Conservation (phyloP, 1,139 yeast genomes). For the Yamadazyma jaroonii region DNA sequence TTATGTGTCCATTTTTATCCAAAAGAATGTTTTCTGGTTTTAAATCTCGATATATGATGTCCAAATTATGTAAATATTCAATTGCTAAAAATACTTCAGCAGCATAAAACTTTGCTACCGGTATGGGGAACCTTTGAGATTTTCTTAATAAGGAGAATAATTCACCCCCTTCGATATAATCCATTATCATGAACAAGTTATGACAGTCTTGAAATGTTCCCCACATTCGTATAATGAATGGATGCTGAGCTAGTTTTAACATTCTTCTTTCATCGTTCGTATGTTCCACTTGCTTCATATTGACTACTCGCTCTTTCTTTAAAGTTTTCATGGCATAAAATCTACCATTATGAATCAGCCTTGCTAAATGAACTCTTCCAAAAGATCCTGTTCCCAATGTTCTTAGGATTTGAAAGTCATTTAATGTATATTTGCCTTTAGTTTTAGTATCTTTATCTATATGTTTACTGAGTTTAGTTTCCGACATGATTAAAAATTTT, state of each 20-base stretch:
- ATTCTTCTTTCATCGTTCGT: slow-evolving; percentile 61
- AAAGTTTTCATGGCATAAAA: slow-evolving; percentile 60
- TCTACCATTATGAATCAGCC: slow-evolving; percentile 58
- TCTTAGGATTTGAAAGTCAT: slow-evolving; percentile 52
- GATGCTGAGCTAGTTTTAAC: slow-evolving; percentile 55
- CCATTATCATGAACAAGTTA: slow-evolving; percentile 61
- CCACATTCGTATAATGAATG: slow-evolving; percentile 63
- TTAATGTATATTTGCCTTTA: slow-evolving; percentile 54
- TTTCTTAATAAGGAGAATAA: slow-evolving; percentile 53
- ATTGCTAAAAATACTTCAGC: slow-evolving; percentile 59
- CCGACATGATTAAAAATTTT: slow-evolving; percentile 6
- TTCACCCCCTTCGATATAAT: slow-evolving; percentile 64
- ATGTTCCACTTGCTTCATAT: slow-evolving; percentile 63
- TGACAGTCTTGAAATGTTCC: slow-evolving; percentile 60
- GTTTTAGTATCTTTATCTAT: slow-evolving; percentile 25
- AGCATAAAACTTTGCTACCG: slow-evolving; percentile 62
- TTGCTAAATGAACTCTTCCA: slow-evolving; percentile 59
- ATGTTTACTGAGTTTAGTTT: slow-evolving; percentile 16
- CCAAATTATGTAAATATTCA: slow-evolving; percentile 56
- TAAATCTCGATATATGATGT: slow-evolving; percentile 58
- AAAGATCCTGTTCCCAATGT: slow-evolving; percentile 63
- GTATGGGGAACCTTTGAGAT: slow-evolving; percentile 60
- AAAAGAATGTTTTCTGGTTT: slow-evolving; percentile 60
- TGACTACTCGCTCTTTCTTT: slow-evolving; percentile 56
- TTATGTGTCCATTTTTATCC: slow-evolving; percentile 59